phyloP scores from a whole-genome alignment of 768 basidiomycete genomes.

The Tylopilus vinaceipallidus region DNA sequence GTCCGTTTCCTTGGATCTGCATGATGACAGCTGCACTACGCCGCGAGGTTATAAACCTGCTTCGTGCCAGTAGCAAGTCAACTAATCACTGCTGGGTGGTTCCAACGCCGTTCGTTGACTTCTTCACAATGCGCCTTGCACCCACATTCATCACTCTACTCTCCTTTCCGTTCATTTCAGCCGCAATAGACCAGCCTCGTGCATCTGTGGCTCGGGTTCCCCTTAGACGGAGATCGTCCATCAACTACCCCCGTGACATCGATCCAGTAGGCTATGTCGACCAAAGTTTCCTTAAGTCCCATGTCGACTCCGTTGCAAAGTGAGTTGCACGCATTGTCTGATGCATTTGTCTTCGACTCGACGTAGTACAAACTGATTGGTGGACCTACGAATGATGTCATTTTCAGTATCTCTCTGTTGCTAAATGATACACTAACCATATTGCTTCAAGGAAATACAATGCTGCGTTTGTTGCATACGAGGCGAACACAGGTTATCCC shows the following conservation, averaged over 20 bases:
- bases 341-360: not conserved
- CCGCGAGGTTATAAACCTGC: not conserved
- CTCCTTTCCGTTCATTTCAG: slow-evolving; percentile 13
- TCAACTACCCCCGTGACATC: slow-evolving; percentile 4
- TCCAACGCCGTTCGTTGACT: not conserved
- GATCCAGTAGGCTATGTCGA: slow-evolving; percentile 3
- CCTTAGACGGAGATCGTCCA: slow-evolving; percentile 22
- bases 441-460: slow-evolving; percentile 39
- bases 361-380: not conserved
- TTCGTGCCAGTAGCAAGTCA: not conserved
- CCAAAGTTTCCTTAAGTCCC: slow-evolving; percentile 10
- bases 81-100: not conserved
- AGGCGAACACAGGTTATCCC: slow-evolving; percentile 42
- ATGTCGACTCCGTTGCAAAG: slow-evolving; percentile 19
- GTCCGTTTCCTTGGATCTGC: not conserved
- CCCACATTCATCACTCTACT: slow-evolving; percentile 11
- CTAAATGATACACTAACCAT: not conserved
- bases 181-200: slow-evolving; percentile 1
- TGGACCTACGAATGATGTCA: no score
- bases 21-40: slow-evolving; percentile 2
- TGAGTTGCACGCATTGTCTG: slow-evolving; percentile 17
- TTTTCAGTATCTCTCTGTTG: not conserved
- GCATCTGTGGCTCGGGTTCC: slow-evolving; percentile 16
- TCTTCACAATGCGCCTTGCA: slow-evolving; percentile 19
- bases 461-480: slow-evolving; percentile 41